Evolutionary conservation across 176 grass and related monocot genomes (phyloP), one percentile per base, ranked within the genome.

Genomic region (Zoysia japonica): DNA sequence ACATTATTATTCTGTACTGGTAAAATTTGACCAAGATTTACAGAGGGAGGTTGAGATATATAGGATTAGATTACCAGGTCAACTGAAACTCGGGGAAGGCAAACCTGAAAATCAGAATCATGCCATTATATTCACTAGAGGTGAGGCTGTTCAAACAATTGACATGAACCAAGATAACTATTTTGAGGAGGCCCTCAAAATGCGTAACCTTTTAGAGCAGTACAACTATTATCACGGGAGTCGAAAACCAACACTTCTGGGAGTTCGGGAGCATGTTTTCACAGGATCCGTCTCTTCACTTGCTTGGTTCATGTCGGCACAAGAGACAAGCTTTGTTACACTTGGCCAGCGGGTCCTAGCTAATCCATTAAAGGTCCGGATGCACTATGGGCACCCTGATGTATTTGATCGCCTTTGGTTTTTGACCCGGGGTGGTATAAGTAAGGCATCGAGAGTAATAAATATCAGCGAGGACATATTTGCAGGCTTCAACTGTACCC

Each of bases 41-140:
- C 85, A 85, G 78, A 77, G 14, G 80, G 95, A 98, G 78, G 92
- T 98, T 56, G 95, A 94, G 71, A 94, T 98, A 75, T 98, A 98
- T 72, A 74, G 95, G 71, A 83, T 98, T 83, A 92, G 82, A 63
- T 85, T 98, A 81, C 95, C 95, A 75, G 95, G 95, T 43, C 81
- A 59, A 28, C 82, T 98, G 48, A 98, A 91, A 76, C 88, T 98
- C 78, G 95, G 95, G 71, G 95, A 98, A 85, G 95, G 95, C 40
- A 98, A 98, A 78, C 95, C 95, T 61, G 95, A 98, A 82, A 98
- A 98, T 71, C 95, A 98, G 76, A 98, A 98, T 76, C 95, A 98
- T 78, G 95, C 95, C 68, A 78, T 94, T 67, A 94, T 98, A 75
- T 98, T 98, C 75, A 98, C 95, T 44, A 89, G 95, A 81, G 95